Evolutionary conservation across 805 yeast species (phyloP).

Genomic region (Isabelozyma rhagii): DNA sequence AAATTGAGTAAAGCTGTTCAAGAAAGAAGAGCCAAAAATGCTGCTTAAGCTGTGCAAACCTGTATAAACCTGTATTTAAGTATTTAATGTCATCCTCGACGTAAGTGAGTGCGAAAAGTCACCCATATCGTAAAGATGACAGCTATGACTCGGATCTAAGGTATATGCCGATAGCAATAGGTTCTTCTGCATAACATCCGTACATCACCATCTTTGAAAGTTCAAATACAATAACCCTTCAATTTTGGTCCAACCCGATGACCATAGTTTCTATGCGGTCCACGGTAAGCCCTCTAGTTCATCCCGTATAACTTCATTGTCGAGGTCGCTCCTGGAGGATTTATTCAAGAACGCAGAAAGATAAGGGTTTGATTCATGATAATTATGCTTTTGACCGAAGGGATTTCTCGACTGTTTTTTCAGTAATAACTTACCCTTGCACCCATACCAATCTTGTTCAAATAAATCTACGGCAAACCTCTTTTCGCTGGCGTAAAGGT

Average conservation of each 20-base stretch:
- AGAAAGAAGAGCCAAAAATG: conserved; percentile 57
- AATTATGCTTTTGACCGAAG: conserved; percentile 40
- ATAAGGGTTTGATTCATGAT: conserved; percentile 21
- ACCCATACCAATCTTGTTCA: conserved; percentile 56
- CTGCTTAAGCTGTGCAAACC: background rate
- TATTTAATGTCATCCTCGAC: too few relatives aligned
- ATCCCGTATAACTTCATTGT: too few relatives aligned
- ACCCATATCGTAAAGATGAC: too few relatives aligned
- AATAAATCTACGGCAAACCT: conserved; percentile 54
- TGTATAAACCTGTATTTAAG: background rate
- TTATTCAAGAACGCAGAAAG: conserved; percentile 13
- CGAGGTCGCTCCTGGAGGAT: too few relatives aligned
- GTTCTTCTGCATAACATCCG: too few relatives aligned
- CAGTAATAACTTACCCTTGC: conserved; percentile 34
- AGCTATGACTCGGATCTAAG: too few relatives aligned
- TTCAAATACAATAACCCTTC: too few relatives aligned
- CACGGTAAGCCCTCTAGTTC: too few relatives aligned
- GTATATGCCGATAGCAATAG: too few relatives aligned
- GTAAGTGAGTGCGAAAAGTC: background rate
- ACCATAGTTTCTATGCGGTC: too few relatives aligned
- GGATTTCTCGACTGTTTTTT: conserved; percentile 62
- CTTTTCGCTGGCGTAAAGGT: conserved; percentile 45
- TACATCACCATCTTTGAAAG: too few relatives aligned
- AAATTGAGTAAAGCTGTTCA: conserved; percentile 81
- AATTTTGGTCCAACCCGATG: too few relatives aligned